These are phyloP conservation scores for Boletales sp. DNA, from an alignment of 768 basidiomycete genomes.

Conservation along the genomic window DNA sequence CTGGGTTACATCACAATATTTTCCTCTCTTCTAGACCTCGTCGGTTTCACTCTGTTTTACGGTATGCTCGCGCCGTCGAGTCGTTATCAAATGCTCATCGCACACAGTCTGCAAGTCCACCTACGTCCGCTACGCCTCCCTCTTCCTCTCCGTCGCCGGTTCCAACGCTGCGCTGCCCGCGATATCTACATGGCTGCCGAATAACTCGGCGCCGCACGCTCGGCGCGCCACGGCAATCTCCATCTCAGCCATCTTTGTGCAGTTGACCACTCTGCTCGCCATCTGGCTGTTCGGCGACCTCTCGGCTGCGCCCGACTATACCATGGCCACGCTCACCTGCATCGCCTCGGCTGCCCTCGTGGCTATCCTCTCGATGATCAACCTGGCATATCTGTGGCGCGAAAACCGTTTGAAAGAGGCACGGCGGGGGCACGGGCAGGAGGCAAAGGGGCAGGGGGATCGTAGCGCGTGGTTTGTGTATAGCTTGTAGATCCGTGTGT, in stretches of 20 bases:
- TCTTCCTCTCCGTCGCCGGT: constrained; percentile 55
- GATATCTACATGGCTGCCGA: constrained; percentile 55
- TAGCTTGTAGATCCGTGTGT: constrained; percentile 30
- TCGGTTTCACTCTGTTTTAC: constrained; percentile 13
- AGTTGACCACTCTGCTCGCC: constrained; percentile 55
- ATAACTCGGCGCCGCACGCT: constrained; percentile 55
- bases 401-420: constrained; percentile 46
- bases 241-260: constrained; percentile 50
- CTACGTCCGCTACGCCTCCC: constrained; percentile 48
- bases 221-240: constrained; percentile 59
- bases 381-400: constrained; percentile 37
- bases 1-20: constrained; percentile 48
- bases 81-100: background rate
- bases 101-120: constrained; percentile 26
- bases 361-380: constrained; percentile 35
- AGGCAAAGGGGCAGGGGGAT: constrained; percentile 45
- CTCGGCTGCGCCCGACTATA: constrained; percentile 48
- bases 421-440: constrained; percentile 36
- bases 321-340: constrained; percentile 39
- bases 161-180: constrained; percentile 50
- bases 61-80: background rate
- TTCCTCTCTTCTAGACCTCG: constrained; percentile 39
- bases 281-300: constrained; percentile 57
- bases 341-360: constrained; percentile 38
- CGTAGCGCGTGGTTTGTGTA: constrained; percentile 56